Base-by-base conservation (phyloP, 2,329 filamentous ascomycete species). In the Balansia obtecta region DNA sequence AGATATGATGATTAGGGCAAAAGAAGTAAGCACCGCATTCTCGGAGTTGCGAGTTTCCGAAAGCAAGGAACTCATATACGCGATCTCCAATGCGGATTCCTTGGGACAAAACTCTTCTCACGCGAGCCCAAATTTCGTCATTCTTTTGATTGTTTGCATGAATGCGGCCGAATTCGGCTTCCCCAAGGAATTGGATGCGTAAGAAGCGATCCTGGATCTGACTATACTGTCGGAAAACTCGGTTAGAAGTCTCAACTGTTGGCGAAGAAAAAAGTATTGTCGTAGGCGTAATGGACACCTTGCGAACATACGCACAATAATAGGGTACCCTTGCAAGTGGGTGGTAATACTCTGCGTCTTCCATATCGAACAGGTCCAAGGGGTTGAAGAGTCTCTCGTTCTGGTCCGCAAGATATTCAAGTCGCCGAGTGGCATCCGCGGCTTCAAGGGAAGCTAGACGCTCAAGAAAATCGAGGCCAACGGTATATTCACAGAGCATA, bases 21-120 rank as follows among this genome's bases (percentile, higher is more conserved):
- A 97, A 97, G 67, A 98, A 96, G 61, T 93, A 97, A 0, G 88
- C 90, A 0, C 90, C 86, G 57, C 91, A 83, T 61, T 97, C 90
- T 48, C 91, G 80, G 53, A 98, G 86, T 59, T 98, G 93, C 0
- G 93, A 96, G 64, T 93, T 97, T 0, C 93, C 91, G 68, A 90
- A 96, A 0, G 91, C 93, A 27, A 98, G 77, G 56, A 97, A 97
- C 57, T 91, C 79, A 64, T 89, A 98, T 52, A 80, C 79, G 8
- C 88, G 82, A 55, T 84, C 86, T 4, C 88, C 93, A 46, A 98
- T 82, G 0, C 73, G 73, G 56, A 98, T 91, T 0, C 93, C 93
- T 50, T 93, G 79, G 43, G 70, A 74, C 60, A 97, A 70, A 0
- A 84, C 78, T 45, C 84, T 76, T 54, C 80, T 80, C 18, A 96